These are phyloP conservation scores for Myxozyma vanderwaltii DNA, from an alignment of 805 yeast genomes.

Conservation along the genomic window DNA sequence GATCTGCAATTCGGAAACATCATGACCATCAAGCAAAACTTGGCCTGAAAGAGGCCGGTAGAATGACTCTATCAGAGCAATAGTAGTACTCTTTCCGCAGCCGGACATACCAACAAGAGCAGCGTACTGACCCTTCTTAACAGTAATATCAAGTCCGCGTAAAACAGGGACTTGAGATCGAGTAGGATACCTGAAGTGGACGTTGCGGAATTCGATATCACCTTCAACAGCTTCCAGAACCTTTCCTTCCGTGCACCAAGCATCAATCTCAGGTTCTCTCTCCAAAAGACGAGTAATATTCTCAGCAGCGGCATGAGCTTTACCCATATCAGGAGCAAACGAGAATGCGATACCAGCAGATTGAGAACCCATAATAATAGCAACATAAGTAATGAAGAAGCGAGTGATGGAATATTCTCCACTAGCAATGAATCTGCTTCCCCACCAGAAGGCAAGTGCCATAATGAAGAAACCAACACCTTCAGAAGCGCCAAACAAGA, in stretches of 20 bases:
- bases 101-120: slow-evolving; percentile 91
- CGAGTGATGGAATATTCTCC: slow-evolving; percentile 40
- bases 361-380: slow-evolving; percentile 48
- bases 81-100: slow-evolving; percentile 47
- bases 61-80: slow-evolving; percentile 57
- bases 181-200: slow-evolving; percentile 41
- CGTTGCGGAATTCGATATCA: slow-evolving; percentile 52
- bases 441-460: slow-evolving; percentile 50
- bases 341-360: slow-evolving; percentile 48
- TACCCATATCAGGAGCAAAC: slow-evolving; percentile 50
- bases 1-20: slow-evolving; percentile 52
- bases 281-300: slow-evolving; percentile 42
- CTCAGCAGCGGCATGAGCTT: slow-evolving; percentile 46
- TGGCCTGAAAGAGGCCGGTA: slow-evolving; percentile 55
- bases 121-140: slow-evolving; percentile 79
- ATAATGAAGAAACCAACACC: slow-evolving; percentile 48
- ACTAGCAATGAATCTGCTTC: slow-evolving; percentile 43
- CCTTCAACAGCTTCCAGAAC: slow-evolving; percentile 47
- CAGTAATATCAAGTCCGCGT: slow-evolving; percentile 34
- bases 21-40: slow-evolving; percentile 55
- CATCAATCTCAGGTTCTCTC: slow-evolving; percentile 44
- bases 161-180: slow-evolving; percentile 38
- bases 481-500: slow-evolving; percentile 39
- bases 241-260: slow-evolving; percentile 36
- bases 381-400: slow-evolving; percentile 47